Evolutionary conservation across 2,329 filamentous ascomycete species (phyloP).

Genomic region (Xylariaceae sp.): DNA sequence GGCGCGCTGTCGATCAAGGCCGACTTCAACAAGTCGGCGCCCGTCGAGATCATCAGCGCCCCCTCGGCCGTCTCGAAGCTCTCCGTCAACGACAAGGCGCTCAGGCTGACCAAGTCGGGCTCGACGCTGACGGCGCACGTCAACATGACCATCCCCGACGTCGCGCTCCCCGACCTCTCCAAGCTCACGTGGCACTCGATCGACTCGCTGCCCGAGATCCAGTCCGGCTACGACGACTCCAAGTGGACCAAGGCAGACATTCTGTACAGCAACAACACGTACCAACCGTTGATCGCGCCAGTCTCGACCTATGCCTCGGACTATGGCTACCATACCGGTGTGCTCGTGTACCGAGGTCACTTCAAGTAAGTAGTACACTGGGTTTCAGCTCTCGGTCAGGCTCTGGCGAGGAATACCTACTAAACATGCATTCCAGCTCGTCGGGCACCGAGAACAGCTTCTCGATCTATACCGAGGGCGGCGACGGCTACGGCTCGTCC

Average conservation of each 20-base stretch:
- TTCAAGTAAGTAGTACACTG: no score
- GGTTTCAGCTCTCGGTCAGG: no score
- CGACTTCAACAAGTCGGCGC: conserved; percentile 63
- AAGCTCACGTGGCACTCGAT: conserved; percentile 59
- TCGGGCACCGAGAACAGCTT: conserved; percentile 53
- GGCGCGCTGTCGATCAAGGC: conserved; percentile 55
- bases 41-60: conserved; percentile 61
- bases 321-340: conserved; percentile 67
- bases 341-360: conserved; percentile 61
- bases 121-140: conserved; percentile 24
- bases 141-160: conserved; percentile 3
- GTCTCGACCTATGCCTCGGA: conserved; percentile 61
- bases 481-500: conserved; percentile 57
- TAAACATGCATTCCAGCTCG: no score
- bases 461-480: conserved; percentile 55
- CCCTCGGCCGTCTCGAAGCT: conserved; percentile 42
- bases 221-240: conserved; percentile 58
- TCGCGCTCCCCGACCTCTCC: conserved; percentile 50
- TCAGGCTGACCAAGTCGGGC: conserved; percentile 29
- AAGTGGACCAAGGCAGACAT: conserved; percentile 56
- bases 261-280: conserved; percentile 51
- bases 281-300: conserved; percentile 48
- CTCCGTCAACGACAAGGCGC: conserved; percentile 50
- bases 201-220: conserved; percentile 64
- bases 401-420: no score